Conservation (phyloP, 768 basidiomycete species). For the Cyclocybe aegerita region DNA sequence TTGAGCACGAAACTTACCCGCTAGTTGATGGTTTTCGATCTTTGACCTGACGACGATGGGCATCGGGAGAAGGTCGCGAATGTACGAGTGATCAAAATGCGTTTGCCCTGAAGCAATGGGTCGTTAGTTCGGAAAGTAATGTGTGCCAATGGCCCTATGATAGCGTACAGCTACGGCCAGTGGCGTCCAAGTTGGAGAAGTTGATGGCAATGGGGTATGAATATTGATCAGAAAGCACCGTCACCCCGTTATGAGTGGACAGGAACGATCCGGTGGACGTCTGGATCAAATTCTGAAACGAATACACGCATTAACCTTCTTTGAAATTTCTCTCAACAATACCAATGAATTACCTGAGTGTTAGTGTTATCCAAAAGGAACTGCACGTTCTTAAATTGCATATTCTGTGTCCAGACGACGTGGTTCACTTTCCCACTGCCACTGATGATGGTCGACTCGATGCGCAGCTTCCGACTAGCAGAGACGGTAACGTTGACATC, state of each 20-base stretch:
- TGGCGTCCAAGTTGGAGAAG: conserved; percentile 33
- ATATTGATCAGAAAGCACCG: conserved; percentile 39
- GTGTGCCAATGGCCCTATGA: background rate
- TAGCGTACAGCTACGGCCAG: conserved; percentile 35
- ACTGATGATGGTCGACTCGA: conserved; percentile 59
- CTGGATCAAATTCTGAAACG: conserved; percentile 38
- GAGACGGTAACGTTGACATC: conserved; percentile 62
- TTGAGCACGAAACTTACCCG: conserved; percentile 38
- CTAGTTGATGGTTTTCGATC: conserved; percentile 57
- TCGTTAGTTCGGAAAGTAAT: conserved; percentile 2
- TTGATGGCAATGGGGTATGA: conserved; percentile 48
- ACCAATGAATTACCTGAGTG: conserved; percentile 30
- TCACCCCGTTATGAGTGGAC: conserved; percentile 42
- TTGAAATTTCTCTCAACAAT: background rate
- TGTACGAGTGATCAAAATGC: conserved; percentile 69
- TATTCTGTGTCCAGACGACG: conserved; percentile 61
- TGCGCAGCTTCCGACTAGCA: conserved; percentile 55
- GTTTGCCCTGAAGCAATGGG: conserved; percentile 37
- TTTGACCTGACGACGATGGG: conserved; percentile 59
- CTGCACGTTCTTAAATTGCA: conserved; percentile 64
- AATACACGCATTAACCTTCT: conserved; percentile 1
- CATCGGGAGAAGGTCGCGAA: conserved; percentile 54
- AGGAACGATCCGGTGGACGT: conserved; percentile 32
- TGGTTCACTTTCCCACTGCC: conserved; percentile 58
- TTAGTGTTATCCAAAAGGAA: conserved; percentile 49